These are phyloP conservation scores for Phylloboletellus chloephorus DNA, from an alignment of 1,284 basidiomycete genomes.

Conservation along the genomic window DNA sequence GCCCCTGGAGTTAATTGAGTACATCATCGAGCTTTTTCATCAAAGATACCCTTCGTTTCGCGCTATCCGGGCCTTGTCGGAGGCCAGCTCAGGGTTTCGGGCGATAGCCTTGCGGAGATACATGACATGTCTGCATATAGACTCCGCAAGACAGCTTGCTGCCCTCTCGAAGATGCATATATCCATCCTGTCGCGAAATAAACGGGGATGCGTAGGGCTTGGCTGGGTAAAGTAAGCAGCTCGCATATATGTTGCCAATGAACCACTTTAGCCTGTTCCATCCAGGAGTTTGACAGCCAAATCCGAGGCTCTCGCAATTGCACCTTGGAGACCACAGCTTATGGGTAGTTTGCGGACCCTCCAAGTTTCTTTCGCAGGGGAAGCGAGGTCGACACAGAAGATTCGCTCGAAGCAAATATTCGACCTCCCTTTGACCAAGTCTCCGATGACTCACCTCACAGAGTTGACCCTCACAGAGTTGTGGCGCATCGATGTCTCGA, in stretches of 20 bases:
- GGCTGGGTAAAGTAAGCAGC: slow-evolving; percentile 28
- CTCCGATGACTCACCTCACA: slow-evolving; percentile 30
- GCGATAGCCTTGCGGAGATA: slow-evolving; percentile 23
- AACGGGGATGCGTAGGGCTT: slow-evolving; percentile 15
- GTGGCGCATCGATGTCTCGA: slow-evolving; percentile 46
- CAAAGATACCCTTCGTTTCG: slow-evolving; percentile 16
- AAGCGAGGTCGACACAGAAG: slow-evolving; percentile 24
- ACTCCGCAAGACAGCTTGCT: slow-evolving; percentile 20
- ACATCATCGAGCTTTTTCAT: slow-evolving; percentile 25
- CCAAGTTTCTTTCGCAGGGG: slow-evolving; percentile 24
- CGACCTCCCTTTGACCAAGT: slow-evolving; percentile 8
- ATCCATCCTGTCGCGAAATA: slow-evolving; percentile 19
- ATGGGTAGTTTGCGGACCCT: slow-evolving; percentile 17
- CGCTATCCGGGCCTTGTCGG: slow-evolving; percentile 22
- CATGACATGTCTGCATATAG: slow-evolving; percentile 21
- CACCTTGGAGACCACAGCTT: slow-evolving; percentile 26
- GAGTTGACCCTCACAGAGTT: slow-evolving; percentile 47
- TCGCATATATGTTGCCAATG: slow-evolving; percentile 20
- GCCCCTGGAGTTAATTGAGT: slow-evolving; percentile 26
- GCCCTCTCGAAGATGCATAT: slow-evolving; percentile 23
- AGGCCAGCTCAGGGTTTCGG: slow-evolving; percentile 23
- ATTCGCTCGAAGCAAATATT: slow-evolving; percentile 24
- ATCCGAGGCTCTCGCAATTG: slow-evolving; percentile 19
- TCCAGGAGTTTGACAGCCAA: slow-evolving; percentile 17
- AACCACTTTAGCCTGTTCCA: slow-evolving; percentile 1